Conservation (phyloP, 2,329 filamentous ascomycete species). For the Mollisiaceae sp. region DNA sequence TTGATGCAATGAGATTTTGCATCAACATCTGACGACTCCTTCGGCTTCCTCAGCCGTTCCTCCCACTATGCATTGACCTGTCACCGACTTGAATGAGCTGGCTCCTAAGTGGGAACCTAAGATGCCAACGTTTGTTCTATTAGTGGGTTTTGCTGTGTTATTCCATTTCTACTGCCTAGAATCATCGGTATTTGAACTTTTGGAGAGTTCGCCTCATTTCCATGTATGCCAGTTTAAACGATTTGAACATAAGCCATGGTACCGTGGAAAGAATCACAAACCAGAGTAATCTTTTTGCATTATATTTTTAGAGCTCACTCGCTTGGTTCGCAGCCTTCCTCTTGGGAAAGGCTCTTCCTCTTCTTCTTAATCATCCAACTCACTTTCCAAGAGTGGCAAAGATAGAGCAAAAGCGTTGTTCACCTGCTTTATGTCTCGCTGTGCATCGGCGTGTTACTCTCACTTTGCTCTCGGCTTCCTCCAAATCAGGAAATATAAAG, state of each 20-base stretch:
- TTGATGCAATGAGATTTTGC: neutral
- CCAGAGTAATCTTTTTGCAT: too few species aligned
- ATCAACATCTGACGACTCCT: neutral
- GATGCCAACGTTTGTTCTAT: neutral
- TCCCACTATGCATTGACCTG: neutral
- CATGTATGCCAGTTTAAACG: neutral
- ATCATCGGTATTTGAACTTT: neutral
- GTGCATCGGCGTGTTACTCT: constrained; percentile 45
- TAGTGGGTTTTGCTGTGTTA: neutral
- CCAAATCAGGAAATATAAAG: constrained; percentile 51
- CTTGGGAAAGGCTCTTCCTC: too few species aligned
- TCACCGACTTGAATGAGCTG: neutral
- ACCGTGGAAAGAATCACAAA: too few species aligned
- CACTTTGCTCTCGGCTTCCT: constrained; percentile 53
- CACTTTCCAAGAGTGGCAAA: constrained; percentile 72
- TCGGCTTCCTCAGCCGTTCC: neutral
- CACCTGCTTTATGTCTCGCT: constrained; percentile 65
- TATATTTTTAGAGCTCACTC: constrained; percentile 87
- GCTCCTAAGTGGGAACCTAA: constrained; percentile 3
- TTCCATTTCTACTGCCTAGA: constrained; percentile 1
- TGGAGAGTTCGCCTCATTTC: constrained; percentile 1
- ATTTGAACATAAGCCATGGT: too few species aligned
- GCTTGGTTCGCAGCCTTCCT: constrained; percentile 87
- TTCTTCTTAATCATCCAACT: constrained; percentile 80
- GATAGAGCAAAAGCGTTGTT: constrained; percentile 63